Evolutionary conservation across 495 filamentous ascomycete species (phyloP).

Genomic region (Aspergillus asperescens): DNA sequence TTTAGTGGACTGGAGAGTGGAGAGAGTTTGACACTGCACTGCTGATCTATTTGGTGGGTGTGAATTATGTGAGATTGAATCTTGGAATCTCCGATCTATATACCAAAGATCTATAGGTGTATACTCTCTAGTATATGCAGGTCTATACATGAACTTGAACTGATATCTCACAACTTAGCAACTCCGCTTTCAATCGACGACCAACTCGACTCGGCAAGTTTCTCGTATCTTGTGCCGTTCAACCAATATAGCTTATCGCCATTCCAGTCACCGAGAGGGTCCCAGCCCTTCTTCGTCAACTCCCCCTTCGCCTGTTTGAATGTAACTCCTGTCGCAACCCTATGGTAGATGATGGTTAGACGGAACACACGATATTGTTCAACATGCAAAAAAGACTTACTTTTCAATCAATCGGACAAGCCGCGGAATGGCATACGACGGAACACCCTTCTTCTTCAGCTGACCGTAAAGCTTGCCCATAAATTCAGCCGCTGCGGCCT

Average conservation of each 20-base stretch:
- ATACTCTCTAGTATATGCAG: not conserved
- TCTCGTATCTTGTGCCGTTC: slow-evolving; percentile 39
- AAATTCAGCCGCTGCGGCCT: slow-evolving; percentile 27
- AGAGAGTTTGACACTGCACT: not conserved
- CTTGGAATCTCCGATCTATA: too few species aligned
- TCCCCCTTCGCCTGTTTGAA: slow-evolving; percentile 52
- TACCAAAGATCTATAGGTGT: not conserved
- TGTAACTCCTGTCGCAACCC: slow-evolving; percentile 45
- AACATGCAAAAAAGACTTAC: slow-evolving; percentile 26
- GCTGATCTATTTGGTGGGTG: not conserved
- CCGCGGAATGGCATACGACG: slow-evolving; percentile 45
- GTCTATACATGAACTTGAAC: not conserved
- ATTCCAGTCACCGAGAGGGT: slow-evolving; percentile 29
- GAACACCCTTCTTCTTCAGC: slow-evolving; percentile 47
- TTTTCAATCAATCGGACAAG: slow-evolving; percentile 48
- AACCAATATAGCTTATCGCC: slow-evolving; percentile 47
- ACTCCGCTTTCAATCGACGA: slow-evolving; percentile 39
- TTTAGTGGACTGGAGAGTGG: not conserved
- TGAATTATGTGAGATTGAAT: not conserved
- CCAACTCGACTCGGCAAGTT: slow-evolving; percentile 38
- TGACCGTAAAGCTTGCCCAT: slow-evolving; percentile 33
- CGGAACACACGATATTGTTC: not conserved
- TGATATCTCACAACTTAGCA: slow-evolving; percentile 39
- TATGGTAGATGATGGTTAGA: slow-evolving; percentile 13
- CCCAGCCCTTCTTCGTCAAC: slow-evolving; percentile 44